Percentiles rank a stretch among this genome's conserved stretches.
Evolutionary conservation across 1,139 yeast species (phyloP).

Genomic region (Suhomyces taliae): DNA sequence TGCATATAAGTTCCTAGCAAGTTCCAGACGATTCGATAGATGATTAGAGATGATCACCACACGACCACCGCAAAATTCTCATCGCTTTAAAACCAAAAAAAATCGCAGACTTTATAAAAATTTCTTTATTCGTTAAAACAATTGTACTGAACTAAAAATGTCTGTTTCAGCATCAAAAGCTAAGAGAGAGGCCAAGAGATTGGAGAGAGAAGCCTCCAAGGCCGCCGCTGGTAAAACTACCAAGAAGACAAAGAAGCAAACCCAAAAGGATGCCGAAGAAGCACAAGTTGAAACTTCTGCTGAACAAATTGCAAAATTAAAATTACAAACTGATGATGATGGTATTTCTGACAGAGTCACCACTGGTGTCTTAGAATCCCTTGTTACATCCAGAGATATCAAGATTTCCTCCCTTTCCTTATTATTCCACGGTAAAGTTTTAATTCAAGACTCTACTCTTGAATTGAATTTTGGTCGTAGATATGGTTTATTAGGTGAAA

Average conservation of each 20-base stretch:
- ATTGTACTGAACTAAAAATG: slow-evolving; percentile 20
- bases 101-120: background rate
- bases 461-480: slow-evolving; percentile 97
- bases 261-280: slow-evolving; percentile 58
- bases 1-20: background rate
- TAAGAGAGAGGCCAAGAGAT: slow-evolving; percentile 88
- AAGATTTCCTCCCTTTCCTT: slow-evolving; percentile 87
- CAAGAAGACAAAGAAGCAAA: slow-evolving; percentile 59
- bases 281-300: slow-evolving; percentile 64
- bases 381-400: slow-evolving; percentile 89
- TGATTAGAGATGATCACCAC: background rate
- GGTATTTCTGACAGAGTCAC: slow-evolving; percentile 97
- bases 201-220: slow-evolving; percentile 61
- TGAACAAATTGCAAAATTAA: slow-evolving; percentile 78
- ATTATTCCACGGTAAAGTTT: slow-evolving; percentile 95
- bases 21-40: background rate
- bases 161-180: slow-evolving; percentile 90
- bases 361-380: slow-evolving; percentile 92
- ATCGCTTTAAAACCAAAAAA: slow-evolving; percentile 7
- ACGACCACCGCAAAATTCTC: slow-evolving; percentile 12
- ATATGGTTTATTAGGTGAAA: slow-evolving; percentile 95
- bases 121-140: background rate
- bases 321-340: slow-evolving; percentile 88
- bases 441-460: slow-evolving; percentile 85
- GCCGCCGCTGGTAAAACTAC: slow-evolving; percentile 73